These are phyloP conservation scores for Cotoneaster glaucophyllus DNA, from an alignment of 306 rosid species.

Conservation along the genomic window DNA sequence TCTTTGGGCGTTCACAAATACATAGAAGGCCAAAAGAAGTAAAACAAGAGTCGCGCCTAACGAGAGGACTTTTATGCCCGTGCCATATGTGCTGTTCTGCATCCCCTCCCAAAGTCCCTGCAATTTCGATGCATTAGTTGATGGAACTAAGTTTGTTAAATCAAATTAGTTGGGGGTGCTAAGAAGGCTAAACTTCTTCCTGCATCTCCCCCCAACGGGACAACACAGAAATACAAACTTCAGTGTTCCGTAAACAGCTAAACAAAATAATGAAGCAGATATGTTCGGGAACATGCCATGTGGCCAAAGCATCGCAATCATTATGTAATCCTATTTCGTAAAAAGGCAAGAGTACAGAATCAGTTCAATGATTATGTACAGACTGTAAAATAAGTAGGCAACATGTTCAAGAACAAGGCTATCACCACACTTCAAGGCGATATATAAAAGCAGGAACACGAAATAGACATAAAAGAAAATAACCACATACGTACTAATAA, in stretches of 20 bases:
- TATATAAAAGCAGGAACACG: neutral
- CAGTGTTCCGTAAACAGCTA: neutral
- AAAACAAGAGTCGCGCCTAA: constrained; percentile 29
- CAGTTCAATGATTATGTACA: neutral
- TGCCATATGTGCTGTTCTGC: constrained; percentile 21
- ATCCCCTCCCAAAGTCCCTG: constrained; percentile 55
- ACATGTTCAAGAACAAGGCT: neutral
- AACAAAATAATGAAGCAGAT: neutral
- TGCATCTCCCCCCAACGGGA: neutral
- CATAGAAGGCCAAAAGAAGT: constrained; percentile 29
- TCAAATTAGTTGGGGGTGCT: neutral
- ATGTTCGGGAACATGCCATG: neutral
- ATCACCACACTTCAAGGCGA: neutral
- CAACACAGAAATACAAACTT: neutral
- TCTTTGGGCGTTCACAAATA: constrained; percentile 60
- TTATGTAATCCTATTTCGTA: neutral
- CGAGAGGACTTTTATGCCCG: constrained; percentile 29
- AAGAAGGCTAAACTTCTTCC: neutral
- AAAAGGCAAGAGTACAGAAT: neutral
- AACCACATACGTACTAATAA: neutral
- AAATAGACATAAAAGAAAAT: neutral
- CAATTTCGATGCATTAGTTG: constrained; percentile 12
- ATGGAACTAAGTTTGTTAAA: neutral
- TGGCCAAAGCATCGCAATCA: neutral
- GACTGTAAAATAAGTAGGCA: neutral